These are phyloP conservation scores for Trypanosoma scelopori DNA, from an alignment of 208 protist genomes.

Conservation along the genomic window DNA sequence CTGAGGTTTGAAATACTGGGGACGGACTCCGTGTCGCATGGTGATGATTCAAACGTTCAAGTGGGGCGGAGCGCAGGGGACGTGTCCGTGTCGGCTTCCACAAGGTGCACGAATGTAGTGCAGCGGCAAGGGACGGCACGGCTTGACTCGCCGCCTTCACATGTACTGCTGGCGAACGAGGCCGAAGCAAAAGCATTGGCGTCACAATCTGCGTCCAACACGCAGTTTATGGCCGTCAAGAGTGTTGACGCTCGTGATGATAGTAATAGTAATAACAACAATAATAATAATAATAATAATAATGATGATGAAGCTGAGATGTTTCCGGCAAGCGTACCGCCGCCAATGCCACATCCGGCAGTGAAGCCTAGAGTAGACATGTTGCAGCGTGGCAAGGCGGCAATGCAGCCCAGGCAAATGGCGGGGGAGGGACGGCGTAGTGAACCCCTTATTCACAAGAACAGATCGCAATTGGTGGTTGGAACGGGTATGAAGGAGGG, in stretches of 20 bases:
- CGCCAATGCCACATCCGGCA: conserved; percentile 18
- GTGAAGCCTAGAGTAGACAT: not conserved
- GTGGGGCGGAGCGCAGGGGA: not conserved
- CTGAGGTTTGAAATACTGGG: not conserved
- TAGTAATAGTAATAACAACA: not conserved
- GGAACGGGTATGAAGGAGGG: not conserved
- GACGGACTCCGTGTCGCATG: not conserved
- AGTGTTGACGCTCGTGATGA: too few species aligned
- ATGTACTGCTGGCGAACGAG: not conserved
- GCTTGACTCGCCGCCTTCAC: too few species aligned
- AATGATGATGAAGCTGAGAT: conserved; percentile 20
- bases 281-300: conserved; percentile 13
- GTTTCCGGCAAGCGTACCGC: conserved; percentile 5
- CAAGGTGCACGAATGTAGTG: too few species aligned
- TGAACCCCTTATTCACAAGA: not conserved
- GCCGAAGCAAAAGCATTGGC: not conserved
- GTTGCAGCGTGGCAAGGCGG: not conserved
- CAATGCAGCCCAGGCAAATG: not conserved
- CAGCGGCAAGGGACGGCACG: too few species aligned
- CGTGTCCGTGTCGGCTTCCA: too few species aligned
- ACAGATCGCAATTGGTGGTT: not conserved
- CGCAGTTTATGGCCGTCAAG: not conserved
- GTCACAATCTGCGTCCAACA: not conserved
- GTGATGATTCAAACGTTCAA: not conserved
- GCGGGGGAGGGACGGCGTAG: not conserved